A percentile compares a stretch with the other conserved stretches of the same genome.
phyloP scores from a whole-genome alignment of 2,329 filamentous ascomycete species.

The Raffaelea ambrosiae region DNA sequence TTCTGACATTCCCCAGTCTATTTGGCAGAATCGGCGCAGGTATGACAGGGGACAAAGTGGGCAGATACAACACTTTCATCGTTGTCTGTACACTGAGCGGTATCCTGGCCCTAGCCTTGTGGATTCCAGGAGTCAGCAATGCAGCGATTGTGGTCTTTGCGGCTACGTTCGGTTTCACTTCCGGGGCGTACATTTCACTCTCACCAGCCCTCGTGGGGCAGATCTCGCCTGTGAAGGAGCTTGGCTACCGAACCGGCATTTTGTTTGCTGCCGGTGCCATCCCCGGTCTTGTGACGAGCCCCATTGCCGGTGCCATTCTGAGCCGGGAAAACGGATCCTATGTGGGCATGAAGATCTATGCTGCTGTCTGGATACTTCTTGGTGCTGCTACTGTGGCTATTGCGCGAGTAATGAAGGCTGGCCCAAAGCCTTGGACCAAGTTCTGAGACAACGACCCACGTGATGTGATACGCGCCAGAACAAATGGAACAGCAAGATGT shows the following conservation, averaged over 20 bases:
- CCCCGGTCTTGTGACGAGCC: constrained; percentile 39
- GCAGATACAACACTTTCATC: constrained; percentile 32
- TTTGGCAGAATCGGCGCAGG: constrained; percentile 20
- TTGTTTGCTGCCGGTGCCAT: constrained; percentile 42
- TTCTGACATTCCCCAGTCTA: no score
- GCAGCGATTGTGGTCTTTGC: constrained; percentile 26
- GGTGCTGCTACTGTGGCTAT: constrained; percentile 19
- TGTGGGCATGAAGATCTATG: constrained; percentile 26
- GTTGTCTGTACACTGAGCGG: constrained; percentile 33
- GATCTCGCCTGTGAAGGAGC: constrained; percentile 44
- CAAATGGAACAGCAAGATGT: not conserved
- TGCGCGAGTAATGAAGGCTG: constrained; percentile 17
- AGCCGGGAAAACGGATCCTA: constrained; percentile 11
- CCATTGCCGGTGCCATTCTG: constrained; percentile 34
- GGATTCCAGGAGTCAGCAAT: constrained; percentile 24
- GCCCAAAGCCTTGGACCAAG: constrained; percentile 15
- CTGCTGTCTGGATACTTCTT: constrained; percentile 19
- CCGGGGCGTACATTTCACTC: constrained; percentile 30
- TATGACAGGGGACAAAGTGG: constrained; percentile 24
- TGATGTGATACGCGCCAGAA: not conserved
- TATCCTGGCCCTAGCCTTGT: constrained; percentile 30
- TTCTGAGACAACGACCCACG: constrained; percentile 15
- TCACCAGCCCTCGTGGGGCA: constrained; percentile 31
- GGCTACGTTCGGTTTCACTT: constrained; percentile 30
- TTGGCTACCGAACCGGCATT: constrained; percentile 44